Percentiles rank a stretch among this genome's conserved stretches.
phyloP scores from a whole-genome alignment of 106 monocot genomes.

The Apostasia shenzhenica region DNA sequence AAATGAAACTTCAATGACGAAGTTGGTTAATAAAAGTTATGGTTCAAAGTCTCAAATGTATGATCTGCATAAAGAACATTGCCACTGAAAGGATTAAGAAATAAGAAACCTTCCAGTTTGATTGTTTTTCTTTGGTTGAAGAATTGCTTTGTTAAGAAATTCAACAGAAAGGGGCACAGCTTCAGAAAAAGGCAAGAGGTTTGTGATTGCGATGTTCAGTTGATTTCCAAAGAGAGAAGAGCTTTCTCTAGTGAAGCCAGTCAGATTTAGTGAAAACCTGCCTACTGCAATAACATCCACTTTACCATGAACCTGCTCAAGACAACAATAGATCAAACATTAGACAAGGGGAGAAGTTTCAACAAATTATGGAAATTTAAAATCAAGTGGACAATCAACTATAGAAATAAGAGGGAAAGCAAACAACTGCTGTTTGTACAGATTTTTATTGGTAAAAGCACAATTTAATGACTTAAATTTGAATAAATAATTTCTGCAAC shows the following conservation, averaged over 20 bases:
- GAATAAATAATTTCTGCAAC: too few species aligned
- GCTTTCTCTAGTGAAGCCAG: slow-evolving; percentile 74
- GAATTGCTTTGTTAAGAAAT: slow-evolving; percentile 62
- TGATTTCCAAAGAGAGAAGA: slow-evolving; percentile 68
- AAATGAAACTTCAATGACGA: background rate
- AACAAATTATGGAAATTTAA: too few species aligned
- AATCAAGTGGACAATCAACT: too few species aligned
- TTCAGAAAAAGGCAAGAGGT: slow-evolving; percentile 61
- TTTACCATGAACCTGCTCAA: slow-evolving; percentile 56
- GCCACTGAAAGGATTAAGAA: background rate
- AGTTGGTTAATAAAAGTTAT: background rate
- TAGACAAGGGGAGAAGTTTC: too few species aligned
- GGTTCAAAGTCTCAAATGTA: background rate
- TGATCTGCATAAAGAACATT: too few species aligned
- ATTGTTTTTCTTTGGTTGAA: slow-evolving; percentile 86
- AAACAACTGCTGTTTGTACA: too few species aligned
- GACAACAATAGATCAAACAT: background rate
- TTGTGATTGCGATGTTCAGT: slow-evolving; percentile 27
- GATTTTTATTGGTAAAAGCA: too few species aligned
- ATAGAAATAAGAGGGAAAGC: too few species aligned
- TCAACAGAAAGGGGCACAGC: slow-evolving; percentile 67
- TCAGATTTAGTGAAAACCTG: slow-evolving; percentile 78
- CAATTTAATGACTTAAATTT: too few species aligned
- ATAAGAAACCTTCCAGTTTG: slow-evolving; percentile 64
- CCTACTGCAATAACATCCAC: slow-evolving; percentile 72